Evolutionary conservation across 805 yeast species (phyloP), one percentile per base, ranked within the genome.

Genomic region (Jamesozyma rosinii): DNA sequence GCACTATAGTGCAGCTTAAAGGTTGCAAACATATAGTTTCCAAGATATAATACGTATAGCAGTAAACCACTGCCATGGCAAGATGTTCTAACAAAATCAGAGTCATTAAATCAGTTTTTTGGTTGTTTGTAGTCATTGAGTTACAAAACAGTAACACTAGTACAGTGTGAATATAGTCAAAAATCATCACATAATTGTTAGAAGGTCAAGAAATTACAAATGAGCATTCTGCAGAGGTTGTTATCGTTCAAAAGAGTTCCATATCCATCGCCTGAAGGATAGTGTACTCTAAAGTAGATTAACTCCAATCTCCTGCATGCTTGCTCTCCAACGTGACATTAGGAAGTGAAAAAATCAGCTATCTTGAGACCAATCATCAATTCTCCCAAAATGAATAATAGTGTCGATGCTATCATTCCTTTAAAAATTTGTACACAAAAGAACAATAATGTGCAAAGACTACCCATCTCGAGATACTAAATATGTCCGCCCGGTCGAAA

Each of bases 401-500:
- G 27, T 49, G 51, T 39, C 45, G 43, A 47, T 26, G 41, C 56
- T 50, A 51, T 54, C 54, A 44, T 42, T 53, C 57, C 54, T 58
- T 49, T 53, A 54, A 52, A 61, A 60, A 47, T 59, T 59, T 64
- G 66, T 62, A 64, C 67, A 64, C 67, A 54, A 57, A 54, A 56
- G 55, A 50, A 53, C 50, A 37, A 49, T 47, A 41, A 47, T 48
- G 40, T 41, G 50, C 49, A 44, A 44, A 42, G 45, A 48, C 58
- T 50, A 49, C 58, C 50, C 46, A 47, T 47, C 50, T 44, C 22
- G 38, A 51, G 53, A 61, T 62, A 62, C 66, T 61, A 55, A 38
- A 46, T 63, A 68, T 68, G 72, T 67, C 71, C 72, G 72, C 72
- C 72, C 72, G 72, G 72, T 68, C 72, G 66, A 64, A 60, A 58